A percentile compares a stretch with the other conserved stretches of the same genome.
Evolutionary conservation across 2,329 filamentous ascomycete genomes (phyloP).

Genomic region (Rutstroemia sp.): DNA sequence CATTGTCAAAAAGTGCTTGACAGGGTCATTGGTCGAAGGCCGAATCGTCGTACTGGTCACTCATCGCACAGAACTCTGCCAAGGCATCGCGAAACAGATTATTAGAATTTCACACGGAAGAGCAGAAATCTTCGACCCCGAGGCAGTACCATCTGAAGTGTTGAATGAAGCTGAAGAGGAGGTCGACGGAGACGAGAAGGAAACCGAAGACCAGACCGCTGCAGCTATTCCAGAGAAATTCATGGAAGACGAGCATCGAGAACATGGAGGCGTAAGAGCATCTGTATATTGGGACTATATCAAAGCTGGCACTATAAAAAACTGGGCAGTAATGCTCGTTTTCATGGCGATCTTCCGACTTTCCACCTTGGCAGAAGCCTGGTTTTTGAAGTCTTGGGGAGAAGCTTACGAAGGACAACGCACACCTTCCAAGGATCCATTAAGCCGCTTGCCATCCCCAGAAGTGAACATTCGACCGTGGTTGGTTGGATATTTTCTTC

Average conservation of each 20-base stretch:
- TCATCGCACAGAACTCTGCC: conserved; percentile 63
- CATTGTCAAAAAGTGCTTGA: conserved; percentile 50
- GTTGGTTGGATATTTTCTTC: conserved; percentile 61
- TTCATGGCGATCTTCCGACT: conserved; percentile 57
- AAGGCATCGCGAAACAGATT: conserved; percentile 64
- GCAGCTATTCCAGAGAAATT: conserved; percentile 62
- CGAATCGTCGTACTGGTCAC: conserved; percentile 54
- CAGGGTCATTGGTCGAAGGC: conserved; percentile 44
- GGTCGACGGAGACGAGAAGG: conserved; percentile 19
- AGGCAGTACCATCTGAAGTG: conserved; percentile 22
- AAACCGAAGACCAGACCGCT: conserved; percentile 28
- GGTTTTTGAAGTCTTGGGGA: conserved; percentile 84
- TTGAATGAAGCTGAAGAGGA: conserved; percentile 16
- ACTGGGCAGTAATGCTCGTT: conserved; percentile 61
- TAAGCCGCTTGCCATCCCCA: conserved; percentile 57
- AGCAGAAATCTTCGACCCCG: conserved; percentile 29
- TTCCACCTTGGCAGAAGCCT: conserved; percentile 59
- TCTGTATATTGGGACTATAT: conserved; percentile 81
- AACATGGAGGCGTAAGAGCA: conserved; percentile 66
- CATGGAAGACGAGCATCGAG: conserved; percentile 69
- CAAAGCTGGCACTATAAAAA: conserved; percentile 66
- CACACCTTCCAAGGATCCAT: conserved; percentile 27
- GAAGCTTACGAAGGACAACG: conserved; percentile 54
- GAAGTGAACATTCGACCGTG: conserved; percentile 62
- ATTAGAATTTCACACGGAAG: conserved; percentile 59